Percentiles rank a stretch among this genome's conserved stretches.
Conservation (phyloP, 176 grass and related monocot genomes). For the Carex littledalei region DNA sequence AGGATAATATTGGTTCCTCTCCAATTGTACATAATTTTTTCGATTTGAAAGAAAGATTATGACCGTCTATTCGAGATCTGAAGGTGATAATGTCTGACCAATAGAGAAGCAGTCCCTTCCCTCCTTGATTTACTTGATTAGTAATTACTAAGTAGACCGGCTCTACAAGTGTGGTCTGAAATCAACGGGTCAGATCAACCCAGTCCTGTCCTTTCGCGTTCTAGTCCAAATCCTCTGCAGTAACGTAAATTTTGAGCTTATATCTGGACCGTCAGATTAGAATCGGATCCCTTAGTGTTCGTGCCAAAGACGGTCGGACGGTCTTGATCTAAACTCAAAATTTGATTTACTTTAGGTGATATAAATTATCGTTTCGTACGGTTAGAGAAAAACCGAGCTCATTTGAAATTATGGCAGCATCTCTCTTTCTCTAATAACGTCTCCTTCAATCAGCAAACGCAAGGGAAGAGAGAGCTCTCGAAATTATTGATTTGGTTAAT, state of each 20-base stretch:
- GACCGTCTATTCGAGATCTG: background rate
- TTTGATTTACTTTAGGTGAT: no score
- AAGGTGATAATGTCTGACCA: background rate
- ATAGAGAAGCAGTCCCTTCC: background rate
- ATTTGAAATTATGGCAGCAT: background rate
- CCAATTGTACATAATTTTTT: background rate
- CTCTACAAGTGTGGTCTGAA: background rate
- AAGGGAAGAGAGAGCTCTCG: background rate
- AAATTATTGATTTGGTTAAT: slow-evolving; percentile 9
- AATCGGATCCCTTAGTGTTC: no score
- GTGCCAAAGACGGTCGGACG: background rate
- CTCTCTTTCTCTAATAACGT: background rate
- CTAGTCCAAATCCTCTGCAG: no score
- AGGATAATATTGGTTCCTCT: background rate
- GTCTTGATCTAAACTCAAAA: no score
- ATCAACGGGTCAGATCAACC: background rate
- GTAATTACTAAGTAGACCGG: background rate
- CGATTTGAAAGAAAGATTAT: background rate
- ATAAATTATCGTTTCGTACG: no score
- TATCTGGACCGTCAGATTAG: no score
- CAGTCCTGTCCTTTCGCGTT: no score
- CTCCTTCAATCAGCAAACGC: background rate
- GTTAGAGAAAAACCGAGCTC: background rate
- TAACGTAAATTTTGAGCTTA: no score
- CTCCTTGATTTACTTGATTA: no score